Base-by-base conservation (phyloP, 2,329 filamentous ascomycete genomes). In the Grosmannia clavigera region DNA sequence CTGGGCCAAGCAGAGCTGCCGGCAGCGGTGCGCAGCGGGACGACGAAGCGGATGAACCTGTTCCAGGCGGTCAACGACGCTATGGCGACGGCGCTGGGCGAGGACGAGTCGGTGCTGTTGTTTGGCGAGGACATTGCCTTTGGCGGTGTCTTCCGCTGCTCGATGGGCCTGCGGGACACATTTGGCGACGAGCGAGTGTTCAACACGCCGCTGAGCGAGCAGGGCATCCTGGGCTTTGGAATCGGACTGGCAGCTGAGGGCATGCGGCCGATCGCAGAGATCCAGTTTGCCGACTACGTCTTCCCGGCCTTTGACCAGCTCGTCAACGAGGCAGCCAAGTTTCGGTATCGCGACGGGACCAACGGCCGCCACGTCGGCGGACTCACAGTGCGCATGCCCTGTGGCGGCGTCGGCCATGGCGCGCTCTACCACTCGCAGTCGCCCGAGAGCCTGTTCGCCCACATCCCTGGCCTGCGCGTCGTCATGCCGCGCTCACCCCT, bases 111-210 rank as follows among this genome's bases (percentile, higher is more conserved):
- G 22, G 90, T 96, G 27, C 76, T 97, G 60, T 80, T 99, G 11
- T 99, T 99, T 68, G 94, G 94, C 51, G 94, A 99, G 73, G 94
- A 99, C 70, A 91, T 99, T 9, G 90, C 94, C 16, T 99, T 99
- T 61, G 94, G 94, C 51, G 94, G 94, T 59, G 94, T 99, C 19
- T 99, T 99, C 70, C 83, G 94, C 60, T 96, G 91, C 74, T 92
- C 90, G 38, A 92, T 94, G 84, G 90, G 92, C 67, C 80, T 99
- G 19, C 85, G 90, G 38, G 88, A 91, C 63, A 90, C 90, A 60
- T 95, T 94, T 71, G 94, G 94, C 10, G 81, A 83, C 2, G 88
- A 94, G 61, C 81, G 94, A 61, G 92, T 99, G 40, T 99, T 99
- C 79, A 97, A 99, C 73, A 97, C 92, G 22, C 94, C 94, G 0